A percentile compares a stretch with the other conserved stretches of the same genome.
These are phyloP conservation scores for Candida coleopterorum DNA, from an alignment of 805 yeast genomes.

Conservation along the genomic window DNA sequence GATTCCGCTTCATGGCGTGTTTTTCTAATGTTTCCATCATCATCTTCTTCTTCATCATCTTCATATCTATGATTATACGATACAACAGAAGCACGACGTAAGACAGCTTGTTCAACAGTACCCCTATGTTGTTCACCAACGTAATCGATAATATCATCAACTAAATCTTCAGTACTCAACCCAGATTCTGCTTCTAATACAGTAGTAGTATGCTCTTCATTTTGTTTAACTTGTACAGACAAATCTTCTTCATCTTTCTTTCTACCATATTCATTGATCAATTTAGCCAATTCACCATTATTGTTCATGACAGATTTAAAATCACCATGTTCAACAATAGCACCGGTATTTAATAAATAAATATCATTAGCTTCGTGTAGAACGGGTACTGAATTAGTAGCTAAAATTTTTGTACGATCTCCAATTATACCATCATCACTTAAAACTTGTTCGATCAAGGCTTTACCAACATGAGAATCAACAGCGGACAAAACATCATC, in stretches of 20 bases:
- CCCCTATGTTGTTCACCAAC: slow-evolving; percentile 8
- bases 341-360: slow-evolving; percentile 24
- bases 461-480: slow-evolving; percentile 39
- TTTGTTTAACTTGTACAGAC: slow-evolving; percentile 8
- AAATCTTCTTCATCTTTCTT: slow-evolving; percentile 16
- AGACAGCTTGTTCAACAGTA: slow-evolving; percentile 11
- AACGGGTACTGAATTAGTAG: slow-evolving; percentile 36
- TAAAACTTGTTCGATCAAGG: slow-evolving; percentile 27
- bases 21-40: slow-evolving; percentile 12
- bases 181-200: slow-evolving; percentile 15
- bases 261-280: slow-evolving; percentile 29
- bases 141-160: slow-evolving; percentile 7
- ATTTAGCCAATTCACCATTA: slow-evolving; percentile 29
- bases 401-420: slow-evolving; percentile 31
- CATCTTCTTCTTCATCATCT: slow-evolving; percentile 22
- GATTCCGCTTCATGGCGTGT: slow-evolving; percentile 26
- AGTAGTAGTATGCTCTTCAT: slow-evolving; percentile 5
- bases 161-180: slow-evolving; percentile 8
- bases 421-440: slow-evolving; percentile 28
- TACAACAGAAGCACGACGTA: slow-evolving; percentile 25
- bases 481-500: slow-evolving; percentile 42
- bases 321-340: slow-evolving; percentile 38
- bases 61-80: slow-evolving; percentile 31
- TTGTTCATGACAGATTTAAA: slow-evolving; percentile 42
- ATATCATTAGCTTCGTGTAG: slow-evolving; percentile 31